phyloP scores from a whole-genome alignment of 2,329 filamentous ascomycete genomes.

The Fusarium clavum region DNA sequence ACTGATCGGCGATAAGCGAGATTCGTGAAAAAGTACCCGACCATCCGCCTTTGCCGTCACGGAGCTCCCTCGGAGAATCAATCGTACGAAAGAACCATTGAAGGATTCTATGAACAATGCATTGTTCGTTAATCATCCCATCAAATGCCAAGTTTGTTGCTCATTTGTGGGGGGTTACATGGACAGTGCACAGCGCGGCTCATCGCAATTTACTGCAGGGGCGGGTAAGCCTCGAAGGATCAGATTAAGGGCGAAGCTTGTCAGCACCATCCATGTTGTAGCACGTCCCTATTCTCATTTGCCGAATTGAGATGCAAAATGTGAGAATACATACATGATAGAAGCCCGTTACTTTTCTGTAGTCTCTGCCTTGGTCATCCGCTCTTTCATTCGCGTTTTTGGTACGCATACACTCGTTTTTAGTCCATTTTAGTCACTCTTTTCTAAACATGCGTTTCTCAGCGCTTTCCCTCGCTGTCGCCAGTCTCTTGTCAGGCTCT shows the following conservation, averaged over 20 bases:
- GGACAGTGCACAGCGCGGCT: slow-evolving; percentile 1
- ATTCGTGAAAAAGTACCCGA: neutral
- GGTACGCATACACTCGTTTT: slow-evolving; percentile 8
- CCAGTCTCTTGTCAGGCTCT: neutral
- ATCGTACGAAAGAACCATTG: neutral
- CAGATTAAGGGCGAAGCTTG: neutral
- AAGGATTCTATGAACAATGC: neutral
- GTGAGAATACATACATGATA: slow-evolving; percentile 8
- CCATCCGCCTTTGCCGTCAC: neutral
- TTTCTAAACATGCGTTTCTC: slow-evolving; percentile 6
- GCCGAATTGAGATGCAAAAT: neutral
- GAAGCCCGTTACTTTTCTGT: neutral
- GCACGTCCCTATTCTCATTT: neutral
- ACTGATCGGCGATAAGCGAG: slow-evolving; percentile 1
- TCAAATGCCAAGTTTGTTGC: neutral
- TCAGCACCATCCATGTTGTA: neutral
- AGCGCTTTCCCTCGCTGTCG: neutral
- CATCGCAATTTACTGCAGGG: slow-evolving; percentile 20
- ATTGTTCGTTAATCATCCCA: neutral
- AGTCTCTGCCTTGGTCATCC: neutral
- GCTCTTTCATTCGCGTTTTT: neutral
- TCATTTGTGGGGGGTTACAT: neutral
- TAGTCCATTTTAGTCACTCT: neutral
- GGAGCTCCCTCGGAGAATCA: neutral
- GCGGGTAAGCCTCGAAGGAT: neutral